Conservation (phyloP, 1,284 basidiomycete species). For the Stygiomarasmius scandens region DNA sequence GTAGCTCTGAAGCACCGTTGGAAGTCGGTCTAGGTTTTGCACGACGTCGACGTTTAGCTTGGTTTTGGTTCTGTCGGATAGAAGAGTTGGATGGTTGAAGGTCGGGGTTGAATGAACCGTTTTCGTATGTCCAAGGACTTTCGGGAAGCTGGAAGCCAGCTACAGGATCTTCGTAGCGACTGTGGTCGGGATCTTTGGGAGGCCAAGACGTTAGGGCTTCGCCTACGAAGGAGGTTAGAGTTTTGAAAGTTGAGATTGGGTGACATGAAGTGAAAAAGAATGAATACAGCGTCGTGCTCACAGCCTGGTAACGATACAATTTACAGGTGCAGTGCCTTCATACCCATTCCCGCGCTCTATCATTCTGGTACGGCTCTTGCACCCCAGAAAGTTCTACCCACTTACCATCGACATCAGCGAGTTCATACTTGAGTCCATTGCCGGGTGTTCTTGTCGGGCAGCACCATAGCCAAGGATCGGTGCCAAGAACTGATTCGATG, state of each 20-base stretch:
- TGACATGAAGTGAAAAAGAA: background rate
- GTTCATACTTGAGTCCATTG: constrained; percentile 76
- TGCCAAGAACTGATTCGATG: constrained; percentile 77
- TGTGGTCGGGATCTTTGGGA: constrained; percentile 53
- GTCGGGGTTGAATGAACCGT: constrained; percentile 71
- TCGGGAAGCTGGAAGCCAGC: constrained; percentile 50
- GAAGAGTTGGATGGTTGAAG: constrained; percentile 64
- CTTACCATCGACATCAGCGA: constrained; percentile 79
- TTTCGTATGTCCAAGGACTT: constrained; percentile 86
- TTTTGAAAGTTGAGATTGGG: background rate
- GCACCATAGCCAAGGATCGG: constrained; percentile 79
- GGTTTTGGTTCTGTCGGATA: constrained; percentile 23
- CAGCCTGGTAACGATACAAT: background rate
- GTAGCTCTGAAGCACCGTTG: constrained; percentile 53
- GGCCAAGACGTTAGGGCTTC: constrained; percentile 46
- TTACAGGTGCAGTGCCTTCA: background rate
- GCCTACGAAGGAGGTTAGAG: background rate
- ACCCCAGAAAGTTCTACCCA: constrained; percentile 54
- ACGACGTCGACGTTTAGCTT: constrained; percentile 24
- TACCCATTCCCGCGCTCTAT: constrained; percentile 3
- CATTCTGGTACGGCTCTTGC: constrained; percentile 14
- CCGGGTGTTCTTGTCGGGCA: constrained; percentile 71
- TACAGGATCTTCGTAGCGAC: constrained; percentile 35
- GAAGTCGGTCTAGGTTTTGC: constrained; percentile 12
- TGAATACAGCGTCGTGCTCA: constrained; percentile 7